phyloP scores from a whole-genome alignment of 148 eudicot species.

The Arbutus unedo region DNA sequence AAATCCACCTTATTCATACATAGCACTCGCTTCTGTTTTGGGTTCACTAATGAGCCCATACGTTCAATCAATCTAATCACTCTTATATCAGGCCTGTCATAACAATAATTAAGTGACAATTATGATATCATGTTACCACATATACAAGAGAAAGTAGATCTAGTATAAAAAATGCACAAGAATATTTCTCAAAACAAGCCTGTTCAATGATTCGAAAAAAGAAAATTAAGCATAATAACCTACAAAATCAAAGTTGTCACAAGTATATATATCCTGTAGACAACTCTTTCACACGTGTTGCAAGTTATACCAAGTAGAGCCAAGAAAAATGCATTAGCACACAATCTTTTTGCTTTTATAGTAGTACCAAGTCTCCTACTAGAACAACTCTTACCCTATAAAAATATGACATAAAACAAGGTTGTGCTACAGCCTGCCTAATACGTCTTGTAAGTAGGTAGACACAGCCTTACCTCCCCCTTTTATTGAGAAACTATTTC shows the following conservation, averaged over 20 bases:
- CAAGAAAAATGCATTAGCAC: neutral
- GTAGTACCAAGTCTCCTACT: neutral
- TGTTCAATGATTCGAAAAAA: constrained; percentile 35
- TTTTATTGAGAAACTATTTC: neutral
- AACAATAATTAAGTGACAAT: neutral
- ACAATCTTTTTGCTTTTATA: neutral
- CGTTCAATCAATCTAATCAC: constrained; percentile 70
- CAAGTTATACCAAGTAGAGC: neutral
- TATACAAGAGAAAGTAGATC: neutral
- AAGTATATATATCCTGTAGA: neutral
- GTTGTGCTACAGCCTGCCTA: neutral
- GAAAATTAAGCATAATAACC: neutral
- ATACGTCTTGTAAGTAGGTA: neutral
- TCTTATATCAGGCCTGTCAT: constrained; percentile 79
- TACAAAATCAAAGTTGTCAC: neutral
- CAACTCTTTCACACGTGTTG: neutral
- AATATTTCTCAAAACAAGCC: constrained; percentile 22
- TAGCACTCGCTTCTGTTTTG: constrained; percentile 72
- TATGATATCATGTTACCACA: neutral
- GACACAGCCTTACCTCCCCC: neutral
- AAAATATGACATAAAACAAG: neutral
- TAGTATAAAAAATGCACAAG: neutral
- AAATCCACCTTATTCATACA: constrained; percentile 96
- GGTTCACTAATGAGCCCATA: constrained; percentile 64
- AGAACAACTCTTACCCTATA: neutral